Base-by-base conservation (phyloP, 176 grass and related monocot species). In the Melocanna baccifera region DNA sequence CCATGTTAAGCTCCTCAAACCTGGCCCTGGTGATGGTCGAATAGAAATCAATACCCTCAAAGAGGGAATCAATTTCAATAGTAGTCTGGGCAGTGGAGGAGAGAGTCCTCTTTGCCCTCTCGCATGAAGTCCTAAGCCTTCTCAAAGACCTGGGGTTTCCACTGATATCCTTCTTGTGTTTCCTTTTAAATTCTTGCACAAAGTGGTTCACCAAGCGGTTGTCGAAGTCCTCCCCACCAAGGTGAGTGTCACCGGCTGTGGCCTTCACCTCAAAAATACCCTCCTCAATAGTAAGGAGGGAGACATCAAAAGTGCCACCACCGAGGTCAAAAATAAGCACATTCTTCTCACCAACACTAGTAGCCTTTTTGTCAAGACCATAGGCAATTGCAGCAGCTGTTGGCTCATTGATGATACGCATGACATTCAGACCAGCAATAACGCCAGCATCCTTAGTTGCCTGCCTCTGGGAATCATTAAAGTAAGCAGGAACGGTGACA, bases 221-320 rank as follows among this genome's bases (percentile, higher is more conserved):
- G 76, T 87, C 85, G 15, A 87, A 91, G 36, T 91, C 89, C 85
- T 91, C 85, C 6, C 89, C 81, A 16, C 89, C 89, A 55, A 91
- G 85, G 23, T 87, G 89, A 62, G 89, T 91, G 48, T 87, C 89
- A 87, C 89, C 76, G 14, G 89, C 76, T 4, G 89, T 91, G n/a
- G 85, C 85, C 70, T 91, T 91, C 51, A 87, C 89, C 76, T 91
- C 80, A 76, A 91, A 91, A 62, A 91, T 87, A 76, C 85, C 89
- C 69, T 87, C 85, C 89, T 84, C 89, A 20, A 91, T 87, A 9
- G 85, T 87, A 20, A 91, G 89, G 25, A 87, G 89, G 1, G 85
- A 91, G 11, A 87, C 89, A 87, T 87, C 85, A 55, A 91, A 91
- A 53, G 89, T 91, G 11, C 81, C 85, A n/a, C n/a, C n/a, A n/a